phyloP scores from a whole-genome alignment of 306 rosid genomes.

The Nissolia schottii region DNA sequence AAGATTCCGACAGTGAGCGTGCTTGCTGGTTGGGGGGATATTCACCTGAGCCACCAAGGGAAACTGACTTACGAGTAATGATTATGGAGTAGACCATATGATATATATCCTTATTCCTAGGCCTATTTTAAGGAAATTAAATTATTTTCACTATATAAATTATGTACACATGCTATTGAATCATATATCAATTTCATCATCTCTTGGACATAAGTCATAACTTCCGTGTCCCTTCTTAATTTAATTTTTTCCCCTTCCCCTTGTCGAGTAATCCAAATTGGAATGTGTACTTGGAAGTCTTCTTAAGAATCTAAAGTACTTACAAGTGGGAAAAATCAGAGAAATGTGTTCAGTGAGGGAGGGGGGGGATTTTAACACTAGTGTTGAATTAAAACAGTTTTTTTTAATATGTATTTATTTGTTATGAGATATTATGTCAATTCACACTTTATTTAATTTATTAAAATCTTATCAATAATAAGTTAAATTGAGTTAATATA shows the following conservation, averaged over 20 bases:
- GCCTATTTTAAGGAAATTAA: background rate
- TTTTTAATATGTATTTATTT: no score
- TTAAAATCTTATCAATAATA: no score
- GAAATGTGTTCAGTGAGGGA: conserved; percentile 23
- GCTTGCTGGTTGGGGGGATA: background rate
- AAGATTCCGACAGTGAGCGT: background rate
- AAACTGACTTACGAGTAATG: background rate
- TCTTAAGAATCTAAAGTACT: conserved; percentile 30
- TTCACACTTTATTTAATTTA: no score
- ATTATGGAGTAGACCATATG: background rate
- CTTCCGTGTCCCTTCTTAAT: background rate
- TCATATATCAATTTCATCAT: no score
- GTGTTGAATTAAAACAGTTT: no score
- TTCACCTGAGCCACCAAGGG: background rate
- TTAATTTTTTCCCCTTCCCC: background rate
- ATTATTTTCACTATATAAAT: no score
- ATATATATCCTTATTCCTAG: background rate
- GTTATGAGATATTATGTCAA: no score
- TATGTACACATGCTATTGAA: no score
- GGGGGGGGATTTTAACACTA: no score
- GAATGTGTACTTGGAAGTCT: background rate
- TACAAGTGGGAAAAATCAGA: conserved; percentile 14
- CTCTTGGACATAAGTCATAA: background rate
- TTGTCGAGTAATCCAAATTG: background rate
- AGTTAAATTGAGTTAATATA: no score